Base-by-base conservation (phyloP, 768 basidiomycete genomes). In the Porpolomopsis calyptriformis region DNA sequence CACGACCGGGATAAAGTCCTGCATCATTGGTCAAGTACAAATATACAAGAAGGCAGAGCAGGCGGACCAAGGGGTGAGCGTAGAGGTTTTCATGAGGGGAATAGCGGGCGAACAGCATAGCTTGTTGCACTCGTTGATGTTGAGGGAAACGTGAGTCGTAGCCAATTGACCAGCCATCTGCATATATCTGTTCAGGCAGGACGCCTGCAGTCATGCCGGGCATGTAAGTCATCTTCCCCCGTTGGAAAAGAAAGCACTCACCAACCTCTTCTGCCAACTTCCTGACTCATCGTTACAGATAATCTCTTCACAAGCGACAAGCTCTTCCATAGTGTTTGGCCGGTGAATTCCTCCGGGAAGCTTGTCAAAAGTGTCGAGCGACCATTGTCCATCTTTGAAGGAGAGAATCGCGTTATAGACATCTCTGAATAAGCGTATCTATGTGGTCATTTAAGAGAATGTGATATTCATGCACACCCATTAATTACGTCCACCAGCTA, bases 101-200 rank as follows among this genome's bases (percentile, higher is more conserved):
- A 51, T 80, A 77, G 20, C 91, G 73, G 9, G 87, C 87, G 56
- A 82, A 91, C 14, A 84, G 55, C 3, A 91, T 60, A 3, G 79
- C 89, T 57, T 92, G 91, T 56, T 93, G 90, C 20, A 93, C 66
- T 23, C 85, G 76, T 37, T 68, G 67, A 11, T 63, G 61, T 40
- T 73, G 67, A 0, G 86, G 82, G 69, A 93, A 96, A 12, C 92
- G 80, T 18, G 80, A 80, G 53, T 97, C 92, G 52, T 82, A 87
- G 29, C 92, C 92, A 50, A 97, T 82, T 0, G 85, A 77, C 92
- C 92, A 97, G 2, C 90, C 89, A 50, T 92, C 90, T 39, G 82
- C 82, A 47, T 61, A 70, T 8, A 90, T 76, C 59, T 89, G 78
- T 24, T 89, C 70, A 2, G 80, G 77, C 4, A 68, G 59, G 40